Evolutionary conservation across 164 flowering plant genomes (phyloP), one percentile per base, ranked within the genome.

Genomic region (Magnolia sinica): DNA sequence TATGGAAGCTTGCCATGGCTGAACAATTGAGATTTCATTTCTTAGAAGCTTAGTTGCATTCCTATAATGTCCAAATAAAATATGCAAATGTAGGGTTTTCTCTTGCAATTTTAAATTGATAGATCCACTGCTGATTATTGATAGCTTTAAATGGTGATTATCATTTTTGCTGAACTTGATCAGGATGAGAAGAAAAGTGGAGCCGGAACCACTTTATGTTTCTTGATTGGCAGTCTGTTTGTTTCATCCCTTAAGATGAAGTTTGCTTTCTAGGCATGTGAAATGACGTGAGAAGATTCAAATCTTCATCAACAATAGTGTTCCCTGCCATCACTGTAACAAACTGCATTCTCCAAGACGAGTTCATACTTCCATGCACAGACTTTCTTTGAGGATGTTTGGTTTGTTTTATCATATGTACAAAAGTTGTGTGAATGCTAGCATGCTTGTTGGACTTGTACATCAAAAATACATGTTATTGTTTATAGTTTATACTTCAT

Each of bases 171-270:
- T 76, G 75, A 64, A 76, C 51, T 50, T 72, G 58, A 8, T 61
- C 87, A 91, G 95, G 95, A 84, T 91, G 63, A 85, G 87, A 83
- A 81, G 95, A 77, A 88, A 84, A 73, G 88, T 85, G 67, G 89
- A 85, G 68, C 89, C 90, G 16, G 88, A 88, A 82, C 95, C 95
- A 18, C 79, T 91, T 3, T 91, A 86, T 65, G 77, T 59, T 59
- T 75, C 86, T 73, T 87, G 81, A 86, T 70, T 23, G 14, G 23
- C 23, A 22, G 23, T 10, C 69, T 66, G 23, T 18, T 27, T 10
- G 13, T 66, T 66, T 20, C 19, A 66, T 20, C 19, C 29, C 22
- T 18, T 66, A 22, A 22, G 24, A 66, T 55, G 61, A 16, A 55
- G 18, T 55, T 55, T 11, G 61, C 61, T 55, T 55, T 16, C 61